Base-by-base conservation (phyloP, 2,329 filamentous ascomycete genomes). In the Rachicladosporium sp. region DNA sequence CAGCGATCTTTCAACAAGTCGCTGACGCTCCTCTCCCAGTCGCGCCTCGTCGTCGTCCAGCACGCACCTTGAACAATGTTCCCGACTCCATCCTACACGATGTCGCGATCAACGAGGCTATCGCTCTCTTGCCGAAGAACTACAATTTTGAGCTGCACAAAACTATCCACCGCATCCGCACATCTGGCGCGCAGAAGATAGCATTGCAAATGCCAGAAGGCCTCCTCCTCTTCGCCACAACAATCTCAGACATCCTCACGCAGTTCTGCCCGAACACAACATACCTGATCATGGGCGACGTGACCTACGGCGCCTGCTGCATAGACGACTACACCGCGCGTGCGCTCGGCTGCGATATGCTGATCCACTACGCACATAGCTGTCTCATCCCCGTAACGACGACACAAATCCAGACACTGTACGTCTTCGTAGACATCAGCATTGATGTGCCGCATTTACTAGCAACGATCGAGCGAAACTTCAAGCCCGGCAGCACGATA, bases 81-180 rank as follows among this genome's bases (percentile, higher is more conserved):
- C 89, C 91, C 2, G 71, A 79, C 10, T 82, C 89, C 47, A 94
- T 98, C 46, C 70, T 91, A 12, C 73, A 93, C 47, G 82, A 98
- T 54, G 69, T 78, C 35, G 83, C 82, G 35, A 82, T 98, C 54
- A 89, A 89, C 60, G 81, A 79, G 33, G 91, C 91, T 3, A 87
- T 96, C 43, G 71, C 78, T 4, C 73, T 98, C 27, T 76, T 98
- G 2, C 91, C 91, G 1, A 68, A 76, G n/a, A 98, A 98, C 68
- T 98, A 98, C 71, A 89, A 84, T 52, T 98, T 98, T 59, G 91
- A 98, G 66, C 87, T 98, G 41, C 91, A 86, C 58, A 98, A 98
- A 67, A 98, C 91, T 6, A 93, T 98, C 53, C 87, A 96, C 63
- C 79, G 89, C 35, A 88, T 98, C 60, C 81, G 85, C 33, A 81